Base-by-base conservation (phyloP, 768 basidiomycete species). In the Amanita pseudoporphyria region DNA sequence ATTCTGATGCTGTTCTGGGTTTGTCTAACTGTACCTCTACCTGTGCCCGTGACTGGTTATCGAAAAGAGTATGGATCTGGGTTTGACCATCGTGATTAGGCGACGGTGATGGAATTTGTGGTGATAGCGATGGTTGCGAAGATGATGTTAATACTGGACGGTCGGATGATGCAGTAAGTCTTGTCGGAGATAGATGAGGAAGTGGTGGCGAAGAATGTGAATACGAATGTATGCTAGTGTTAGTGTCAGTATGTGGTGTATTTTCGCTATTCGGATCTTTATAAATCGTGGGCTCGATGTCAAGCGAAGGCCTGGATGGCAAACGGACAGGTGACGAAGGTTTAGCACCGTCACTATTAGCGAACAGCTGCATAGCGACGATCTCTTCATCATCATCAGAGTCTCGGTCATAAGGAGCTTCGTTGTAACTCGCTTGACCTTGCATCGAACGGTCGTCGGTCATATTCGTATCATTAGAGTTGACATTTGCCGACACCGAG, bases 311-410 rank as follows among this genome's bases (percentile, higher is more conserved):
- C 1, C 21, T 16, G 7, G 33, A 2, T 9, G 33, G 14, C 22
- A 19, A 32, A 13, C 12, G 4, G 22, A n/a, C 10, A 18, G 45
- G 31, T 19, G 45, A 22, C 9, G 18, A 46, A 24, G 45, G 14
- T 9, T 2, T 7, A 36, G 10, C n/a, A n/a, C n/a, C n/a, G n/a
- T n/a, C n/a, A n/a, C n/a, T 19, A 14, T 36, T 9, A 24, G 36
- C 7, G 33, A 46, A n/a, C 22, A 41, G 19, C 21, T 46, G 45
- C 45, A 46, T 46, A 22, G 22, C 32, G 22, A 46, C 45, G 32
- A 46, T 46, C 19, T 46, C 45, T 35, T 46, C 45, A 5, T 46
- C 45, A 12, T 46, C 45, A 19, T 21, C 3, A 41, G 40, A 39
- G 38, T 39, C 19, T 39, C 22, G 36, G 19, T 38, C 36, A 10